These are phyloP conservation scores for Schoenoplectus triqueter DNA, from an alignment of 202 grass and related monocot species.

Conservation along the genomic window DNA sequence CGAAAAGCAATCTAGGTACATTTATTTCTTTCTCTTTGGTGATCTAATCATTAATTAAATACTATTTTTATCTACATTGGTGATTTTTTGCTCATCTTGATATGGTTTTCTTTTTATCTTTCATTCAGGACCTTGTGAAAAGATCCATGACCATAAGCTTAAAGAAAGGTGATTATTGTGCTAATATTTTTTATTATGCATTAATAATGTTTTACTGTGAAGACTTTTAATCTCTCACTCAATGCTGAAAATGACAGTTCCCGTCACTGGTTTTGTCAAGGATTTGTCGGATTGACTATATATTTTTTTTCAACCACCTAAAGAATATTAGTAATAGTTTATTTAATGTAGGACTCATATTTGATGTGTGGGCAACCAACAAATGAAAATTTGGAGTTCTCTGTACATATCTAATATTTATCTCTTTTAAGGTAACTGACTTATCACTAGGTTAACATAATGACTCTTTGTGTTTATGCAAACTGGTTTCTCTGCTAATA, in stretches of 20 bases:
- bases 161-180: slow-evolving; percentile 75
- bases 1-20: slow-evolving; percentile 84
- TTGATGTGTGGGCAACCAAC: slow-evolving; percentile 45
- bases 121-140: slow-evolving; percentile 57
- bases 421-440: slow-evolving; percentile 52
- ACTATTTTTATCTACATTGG: background rate
- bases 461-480: slow-evolving; percentile 16
- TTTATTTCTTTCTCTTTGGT: background rate
- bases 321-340: slow-evolving; percentile 36
- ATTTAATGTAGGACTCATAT: slow-evolving; percentile 56
- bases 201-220: slow-evolving; percentile 11
- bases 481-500: background rate
- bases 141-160: slow-evolving; percentile 93
- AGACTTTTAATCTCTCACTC: background rate
- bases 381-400: slow-evolving; percentile 50
- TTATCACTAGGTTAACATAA: slow-evolving; percentile 37
- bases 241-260: background rate
- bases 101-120: background rate
- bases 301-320: background rate
- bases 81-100: background rate
- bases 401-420: slow-evolving; percentile 54
- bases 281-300: background rate
- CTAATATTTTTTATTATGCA: slow-evolving; percentile 25
- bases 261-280: background rate
- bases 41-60: slow-evolving; percentile 7